These are phyloP conservation scores for Nakataea oryzae DNA, from an alignment of 2,329 filamentous ascomycete species.

Conservation along the genomic window DNA sequence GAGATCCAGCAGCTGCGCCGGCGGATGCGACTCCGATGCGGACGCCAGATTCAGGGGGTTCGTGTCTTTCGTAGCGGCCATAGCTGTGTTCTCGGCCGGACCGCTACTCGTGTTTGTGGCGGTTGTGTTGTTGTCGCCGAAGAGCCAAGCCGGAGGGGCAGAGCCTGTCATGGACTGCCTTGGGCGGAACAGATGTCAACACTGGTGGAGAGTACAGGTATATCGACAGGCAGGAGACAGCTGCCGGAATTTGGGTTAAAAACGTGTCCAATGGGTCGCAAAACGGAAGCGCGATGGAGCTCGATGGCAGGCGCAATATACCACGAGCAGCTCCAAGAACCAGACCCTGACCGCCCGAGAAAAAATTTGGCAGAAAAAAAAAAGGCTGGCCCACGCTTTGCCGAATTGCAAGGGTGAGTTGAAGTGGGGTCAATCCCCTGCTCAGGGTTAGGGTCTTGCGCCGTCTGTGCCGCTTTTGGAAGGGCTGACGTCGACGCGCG, in stretches of 20 bases:
- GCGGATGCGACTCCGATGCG: constrained; percentile 20
- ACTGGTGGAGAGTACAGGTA: neutral
- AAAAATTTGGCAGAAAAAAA: neutral
- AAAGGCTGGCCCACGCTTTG: neutral
- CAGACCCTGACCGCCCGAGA: neutral
- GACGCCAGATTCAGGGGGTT: neutral
- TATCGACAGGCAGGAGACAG: neutral
- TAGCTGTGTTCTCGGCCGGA: neutral
- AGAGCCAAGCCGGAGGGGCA: constrained; percentile 2
- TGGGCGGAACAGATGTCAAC: neutral
- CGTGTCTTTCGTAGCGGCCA: neutral
- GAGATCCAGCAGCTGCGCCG: constrained; percentile 54
- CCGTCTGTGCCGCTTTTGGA: neutral
- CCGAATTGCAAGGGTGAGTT: neutral
- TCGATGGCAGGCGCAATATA: neutral
- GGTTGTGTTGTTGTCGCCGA: neutral
- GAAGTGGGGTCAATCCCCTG: neutral
- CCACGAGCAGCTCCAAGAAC: neutral
- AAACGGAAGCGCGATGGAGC: neutral
- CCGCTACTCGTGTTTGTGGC: neutral
- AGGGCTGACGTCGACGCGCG: neutral
- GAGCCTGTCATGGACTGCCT: neutral
- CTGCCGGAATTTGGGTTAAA: neutral
- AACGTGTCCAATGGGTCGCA: neutral
- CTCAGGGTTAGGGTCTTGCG: neutral